Percentiles rank a stretch among this genome's conserved stretches.
Conservation (phyloP, 495 filamentous ascomycete species). For the Penicillium pancosmium region DNA sequence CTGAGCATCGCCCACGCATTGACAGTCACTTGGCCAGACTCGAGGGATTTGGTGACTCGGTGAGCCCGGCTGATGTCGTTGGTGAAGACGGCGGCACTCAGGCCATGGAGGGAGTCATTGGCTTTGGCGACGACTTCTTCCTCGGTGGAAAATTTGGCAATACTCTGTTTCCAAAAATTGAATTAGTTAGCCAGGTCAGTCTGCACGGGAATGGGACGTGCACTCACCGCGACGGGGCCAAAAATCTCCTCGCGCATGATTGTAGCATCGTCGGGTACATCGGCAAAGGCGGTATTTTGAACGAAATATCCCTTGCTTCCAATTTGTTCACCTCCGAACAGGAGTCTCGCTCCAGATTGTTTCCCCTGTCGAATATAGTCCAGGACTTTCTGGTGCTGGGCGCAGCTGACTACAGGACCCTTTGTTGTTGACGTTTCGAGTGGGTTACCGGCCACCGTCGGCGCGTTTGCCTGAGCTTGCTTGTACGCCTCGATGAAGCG, state of each 20-base stretch:
- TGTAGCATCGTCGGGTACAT: constrained; percentile 38
- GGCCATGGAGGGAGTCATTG: constrained; percentile 83
- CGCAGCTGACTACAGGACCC: constrained; percentile 80
- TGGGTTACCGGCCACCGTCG: constrained; percentile 68
- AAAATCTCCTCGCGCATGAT: constrained; percentile 57
- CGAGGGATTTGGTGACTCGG: constrained; percentile 73
- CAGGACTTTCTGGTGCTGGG: constrained; percentile 83
- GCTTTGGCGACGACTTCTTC: constrained; percentile 80
- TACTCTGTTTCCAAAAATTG: constrained; percentile 18
- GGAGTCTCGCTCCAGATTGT: constrained; percentile 74
- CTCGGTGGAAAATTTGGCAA: constrained; percentile 69
- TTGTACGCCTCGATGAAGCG: constrained; percentile 46
- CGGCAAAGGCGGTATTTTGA: constrained; percentile 50
- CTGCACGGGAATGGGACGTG: neutral
- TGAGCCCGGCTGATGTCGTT: constrained; percentile 75
- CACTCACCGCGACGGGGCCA: constrained; percentile 46
- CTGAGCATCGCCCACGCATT: constrained; percentile 28
- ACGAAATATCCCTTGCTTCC: constrained; percentile 50
- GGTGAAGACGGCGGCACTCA: constrained; percentile 83
- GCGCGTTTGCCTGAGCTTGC: constrained; percentile 11
- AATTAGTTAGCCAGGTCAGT: neutral
- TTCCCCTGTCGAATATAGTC: constrained; percentile 75
- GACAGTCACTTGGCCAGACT: constrained; percentile 60
- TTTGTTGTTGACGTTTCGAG: constrained; percentile 72
- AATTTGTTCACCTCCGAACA: constrained; percentile 63